Percentiles rank a stretch among this genome's conserved stretches.
phyloP scores from a whole-genome alignment of 371 early-diverging fungal genomes.

The Circinella umbellata region DNA sequence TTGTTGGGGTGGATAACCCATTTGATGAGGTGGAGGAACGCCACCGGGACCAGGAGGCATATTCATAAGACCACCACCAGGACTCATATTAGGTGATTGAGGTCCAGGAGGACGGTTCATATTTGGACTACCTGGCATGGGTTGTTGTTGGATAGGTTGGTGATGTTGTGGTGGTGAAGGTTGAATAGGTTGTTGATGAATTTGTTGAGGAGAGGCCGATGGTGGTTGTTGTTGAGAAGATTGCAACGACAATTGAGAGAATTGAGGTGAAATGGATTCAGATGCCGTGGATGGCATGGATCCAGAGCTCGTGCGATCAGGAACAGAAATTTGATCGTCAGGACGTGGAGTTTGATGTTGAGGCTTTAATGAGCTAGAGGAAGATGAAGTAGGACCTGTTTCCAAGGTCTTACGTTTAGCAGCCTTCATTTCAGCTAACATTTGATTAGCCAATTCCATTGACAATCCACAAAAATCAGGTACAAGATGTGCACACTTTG shows the following conservation, averaged over 20 bases:
- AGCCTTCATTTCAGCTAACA: slow-evolving; percentile 79
- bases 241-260: slow-evolving; percentile 24
- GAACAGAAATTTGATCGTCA: slow-evolving; percentile 19
- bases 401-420: slow-evolving; percentile 54
- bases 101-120: slow-evolving; percentile 13
- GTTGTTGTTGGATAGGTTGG: slow-evolving; percentile 17
- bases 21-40: background rate
- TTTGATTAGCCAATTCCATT: slow-evolving; percentile 83
- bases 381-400: slow-evolving; percentile 15
- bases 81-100: slow-evolving; percentile 11
- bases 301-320: slow-evolving; percentile 17
- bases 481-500: slow-evolving; percentile 85
- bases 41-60: slow-evolving; percentile 6
- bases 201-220: too few relatives aligned
- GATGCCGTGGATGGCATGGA: slow-evolving; percentile 11
- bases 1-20: background rate
- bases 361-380: slow-evolving; percentile 13
- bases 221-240: slow-evolving; percentile 16
- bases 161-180: slow-evolving; percentile 7
- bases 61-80: slow-evolving; percentile 14
- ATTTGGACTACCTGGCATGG: slow-evolving; percentile 17
- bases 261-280: slow-evolving; percentile 17
- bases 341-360: slow-evolving; percentile 9
- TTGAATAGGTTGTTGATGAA: slow-evolving; percentile 13
- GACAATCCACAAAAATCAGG: slow-evolving; percentile 96